Base-by-base conservation (phyloP, 1,284 basidiomycete genomes). In the Cutaneotrichosporon sp. region DNA sequence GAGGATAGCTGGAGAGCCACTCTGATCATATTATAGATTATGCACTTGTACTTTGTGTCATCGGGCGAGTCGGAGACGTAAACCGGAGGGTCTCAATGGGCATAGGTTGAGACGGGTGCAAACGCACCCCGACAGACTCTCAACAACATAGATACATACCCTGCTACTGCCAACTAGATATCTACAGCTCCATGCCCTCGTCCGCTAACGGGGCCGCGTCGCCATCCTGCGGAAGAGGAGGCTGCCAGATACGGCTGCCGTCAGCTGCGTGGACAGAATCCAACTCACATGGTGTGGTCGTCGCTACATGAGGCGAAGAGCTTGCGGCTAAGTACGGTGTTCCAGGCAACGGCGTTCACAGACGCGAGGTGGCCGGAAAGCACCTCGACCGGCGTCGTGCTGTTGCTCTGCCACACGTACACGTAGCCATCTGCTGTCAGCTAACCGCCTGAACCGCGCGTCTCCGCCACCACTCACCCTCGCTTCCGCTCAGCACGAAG, bases 341-440 rank as follows among this genome's bases (percentile, higher is more conserved):
- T 94, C 96, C 96, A 98, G 14, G 91, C 88, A 10, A 98, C 92
- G 17, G 87, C 86, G 72, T 97, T 99, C 55, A 99, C 93, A 54
- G 86, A 87, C 33, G 91, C 91, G 46, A 75, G 73, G 65, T 98
- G 96, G 0, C 93, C 94, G 2, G 80, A 72, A 1, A 97, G 80
- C 22, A 85, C 81, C 72, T 97, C 90, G 24, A 98, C 79, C 38
- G 92, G 79, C 0, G 81, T 78, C 0, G 87, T 88, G 4, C 86
- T 86, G 62, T 90, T 86, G 47, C 87, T 85, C 72, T 97, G 90
- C 92, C 94, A 99, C 20, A 97, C 82, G 75, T 97, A 97, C 45
- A 97, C 85, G 60, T 87, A 87, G 37, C 84, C 83, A 76, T 96
- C 88, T 91, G 68, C 50, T 7, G 39, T 38, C 38, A 49, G 41